Percentiles rank a stretch among this genome's conserved stretches.
Evolutionary conservation across 148 eudicot genomes (phyloP).

Genomic region (Nepenthes gracilis): DNA sequence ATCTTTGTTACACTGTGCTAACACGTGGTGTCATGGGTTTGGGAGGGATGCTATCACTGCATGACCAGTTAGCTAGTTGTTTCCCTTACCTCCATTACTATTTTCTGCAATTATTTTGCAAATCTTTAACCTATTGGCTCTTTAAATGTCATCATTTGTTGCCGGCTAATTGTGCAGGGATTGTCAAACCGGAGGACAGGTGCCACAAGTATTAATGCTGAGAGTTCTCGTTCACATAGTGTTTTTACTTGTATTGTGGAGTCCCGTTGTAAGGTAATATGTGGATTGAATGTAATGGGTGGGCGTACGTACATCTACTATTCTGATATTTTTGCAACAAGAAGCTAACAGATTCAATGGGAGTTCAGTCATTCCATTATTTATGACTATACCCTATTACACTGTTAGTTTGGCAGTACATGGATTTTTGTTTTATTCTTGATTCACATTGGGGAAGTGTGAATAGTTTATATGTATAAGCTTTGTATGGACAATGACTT

Average conservation of each 20-base stretch:
- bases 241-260: slow-evolving; percentile 96
- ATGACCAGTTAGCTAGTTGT: too few relatives aligned
- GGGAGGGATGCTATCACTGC: too few relatives aligned
- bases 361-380: not conserved
- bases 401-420: too few relatives aligned
- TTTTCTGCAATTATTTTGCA: not conserved
- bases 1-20: too few relatives aligned
- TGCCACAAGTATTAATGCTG: slow-evolving; percentile 83
- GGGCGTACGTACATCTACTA: not conserved
- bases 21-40: too few relatives aligned
- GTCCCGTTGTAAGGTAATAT: slow-evolving; percentile 81
- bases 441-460: too few relatives aligned
- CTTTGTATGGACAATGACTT: too few relatives aligned
- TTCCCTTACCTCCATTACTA: not conserved
- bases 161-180: slow-evolving; percentile 39
- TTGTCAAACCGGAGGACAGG: slow-evolving; percentile 81
- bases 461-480: too few relatives aligned
- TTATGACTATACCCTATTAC: not conserved
- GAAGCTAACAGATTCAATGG: not conserved
- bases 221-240: slow-evolving; percentile 98
- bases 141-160: not conserved
- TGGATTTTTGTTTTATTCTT: too few relatives aligned
- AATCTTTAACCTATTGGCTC: slow-evolving; percentile 1
- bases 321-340: not conserved
- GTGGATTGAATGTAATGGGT: not conserved